Evolutionary conservation across 2,329 filamentous ascomycete species (phyloP).

Genomic region (Akanthomyces muscarius): DNA sequence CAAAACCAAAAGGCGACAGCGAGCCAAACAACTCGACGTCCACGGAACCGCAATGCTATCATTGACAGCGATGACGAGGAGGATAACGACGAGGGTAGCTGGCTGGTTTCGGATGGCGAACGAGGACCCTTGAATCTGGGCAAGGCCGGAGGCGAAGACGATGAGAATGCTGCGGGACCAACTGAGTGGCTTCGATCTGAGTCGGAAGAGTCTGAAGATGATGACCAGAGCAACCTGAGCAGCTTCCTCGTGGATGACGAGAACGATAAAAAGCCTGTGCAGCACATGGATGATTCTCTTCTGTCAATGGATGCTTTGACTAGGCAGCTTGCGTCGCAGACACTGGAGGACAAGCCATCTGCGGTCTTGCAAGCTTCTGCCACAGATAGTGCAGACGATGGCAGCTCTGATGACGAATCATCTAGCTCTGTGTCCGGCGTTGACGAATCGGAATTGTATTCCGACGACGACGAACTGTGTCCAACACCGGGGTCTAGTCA

Average conservation of each 20-base stretch:
- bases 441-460: slow-evolving; percentile 40
- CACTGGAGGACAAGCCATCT: slow-evolving; percentile 28
- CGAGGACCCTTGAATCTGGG: slow-evolving; percentile 59
- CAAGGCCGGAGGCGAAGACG: slow-evolving; percentile 77
- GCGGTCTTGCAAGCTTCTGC: slow-evolving; percentile 16
- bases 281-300: slow-evolving; percentile 30
- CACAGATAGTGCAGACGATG: neutral
- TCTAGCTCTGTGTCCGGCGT: slow-evolving; percentile 28
- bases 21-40: slow-evolving; percentile 29
- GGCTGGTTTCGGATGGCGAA: slow-evolving; percentile 71
- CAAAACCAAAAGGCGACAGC: slow-evolving; percentile 23
- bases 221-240: slow-evolving; percentile 50
- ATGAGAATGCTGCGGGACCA: slow-evolving; percentile 82
- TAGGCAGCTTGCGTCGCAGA: slow-evolving; percentile 35
- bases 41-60: slow-evolving; percentile 53
- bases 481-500: slow-evolving; percentile 36
- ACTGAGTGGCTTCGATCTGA: slow-evolving; percentile 76
- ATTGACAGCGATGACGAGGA: slow-evolving; percentile 67
- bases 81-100: slow-evolving; percentile 69
- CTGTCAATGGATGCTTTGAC: slow-evolving; percentile 35
- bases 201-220: slow-evolving; percentile 53
- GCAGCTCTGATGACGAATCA: neutral
- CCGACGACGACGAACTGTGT: slow-evolving; percentile 37
- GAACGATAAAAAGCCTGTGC: slow-evolving; percentile 30
- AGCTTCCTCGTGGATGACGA: slow-evolving; percentile 55